Evolutionary conservation across 202 grass and related monocot genomes (phyloP).

Genomic region (Cymbopogon flexuosus): DNA sequence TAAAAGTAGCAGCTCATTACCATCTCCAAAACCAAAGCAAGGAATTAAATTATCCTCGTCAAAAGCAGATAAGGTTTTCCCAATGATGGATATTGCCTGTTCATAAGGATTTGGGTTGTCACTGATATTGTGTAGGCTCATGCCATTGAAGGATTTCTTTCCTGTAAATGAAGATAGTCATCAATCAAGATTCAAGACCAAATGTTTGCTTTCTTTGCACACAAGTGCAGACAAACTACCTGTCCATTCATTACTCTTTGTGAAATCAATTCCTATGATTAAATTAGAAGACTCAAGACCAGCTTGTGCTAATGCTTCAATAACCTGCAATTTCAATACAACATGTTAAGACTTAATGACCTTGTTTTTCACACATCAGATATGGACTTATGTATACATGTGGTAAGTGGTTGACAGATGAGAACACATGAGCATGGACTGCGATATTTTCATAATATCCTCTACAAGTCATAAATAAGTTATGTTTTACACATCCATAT

Average conservation of each 20-base stretch:
- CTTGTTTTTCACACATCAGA: not conserved
- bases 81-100: slow-evolving; percentile 82
- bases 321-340: slow-evolving; percentile 52
- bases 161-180: slow-evolving; percentile 40
- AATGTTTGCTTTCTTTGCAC: slow-evolving; percentile 21
- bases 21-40: slow-evolving; percentile 88
- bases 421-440: not conserved
- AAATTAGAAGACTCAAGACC: slow-evolving; percentile 87
- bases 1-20: slow-evolving; percentile 38
- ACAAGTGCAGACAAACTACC: slow-evolving; percentile 44
- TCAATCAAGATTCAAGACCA: slow-evolving; percentile 23
- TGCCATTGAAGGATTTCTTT: slow-evolving; percentile 63
- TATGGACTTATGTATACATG: not conserved
- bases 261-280: slow-evolving; percentile 89
- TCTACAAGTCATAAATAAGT: not conserved
- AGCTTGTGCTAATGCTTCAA: slow-evolving; percentile 73
- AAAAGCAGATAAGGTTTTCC: slow-evolving; percentile 66
- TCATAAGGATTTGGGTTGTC: slow-evolving; percentile 75
- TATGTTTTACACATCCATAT: not conserved
- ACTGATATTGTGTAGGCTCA: slow-evolving; percentile 70
- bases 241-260: slow-evolving; percentile 94
- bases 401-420: not conserved
- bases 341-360: not conserved
- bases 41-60: slow-evolving; percentile 85
- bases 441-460: not conserved